Evolutionary conservation across 768 basidiomycete genomes (phyloP).

Genomic region (Lactarius sp.): DNA sequence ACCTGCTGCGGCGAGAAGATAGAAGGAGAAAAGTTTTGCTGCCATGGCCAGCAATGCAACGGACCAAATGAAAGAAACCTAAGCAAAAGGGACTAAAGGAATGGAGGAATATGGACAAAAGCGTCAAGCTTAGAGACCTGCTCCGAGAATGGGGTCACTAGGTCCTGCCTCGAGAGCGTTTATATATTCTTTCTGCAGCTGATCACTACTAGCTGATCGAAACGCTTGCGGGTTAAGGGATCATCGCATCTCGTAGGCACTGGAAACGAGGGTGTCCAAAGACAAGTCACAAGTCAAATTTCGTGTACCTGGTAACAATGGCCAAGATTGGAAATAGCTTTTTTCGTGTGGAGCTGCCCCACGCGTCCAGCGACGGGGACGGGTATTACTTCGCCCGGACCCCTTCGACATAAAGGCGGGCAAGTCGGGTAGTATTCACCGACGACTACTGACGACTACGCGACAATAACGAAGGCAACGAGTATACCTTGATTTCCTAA

Average conservation of each 20-base stretch:
- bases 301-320: neutral
- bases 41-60: constrained; percentile 15
- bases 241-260: neutral
- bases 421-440: neutral
- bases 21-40: constrained; percentile 12
- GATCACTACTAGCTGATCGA: neutral
- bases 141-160: neutral
- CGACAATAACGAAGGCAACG: neutral
- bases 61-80: neutral
- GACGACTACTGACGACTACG: neutral
- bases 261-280: constrained; percentile 3
- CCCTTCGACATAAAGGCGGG: neutral
- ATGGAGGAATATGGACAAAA: neutral
- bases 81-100: neutral
- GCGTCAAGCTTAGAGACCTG: constrained; percentile 21
- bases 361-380: neutral
- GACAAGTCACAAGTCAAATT: neutral
- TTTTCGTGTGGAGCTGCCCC: neutral
- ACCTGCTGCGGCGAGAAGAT: constrained; percentile 11
- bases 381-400: neutral
- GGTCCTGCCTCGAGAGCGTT: neutral
- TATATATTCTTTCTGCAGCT: neutral
- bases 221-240: neutral
- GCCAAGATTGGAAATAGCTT: too few species aligned
- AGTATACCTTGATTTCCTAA: neutral